These are phyloP conservation scores for Gentiana straminea DNA, from an alignment of 257 asterid species.

Conservation along the genomic window DNA sequence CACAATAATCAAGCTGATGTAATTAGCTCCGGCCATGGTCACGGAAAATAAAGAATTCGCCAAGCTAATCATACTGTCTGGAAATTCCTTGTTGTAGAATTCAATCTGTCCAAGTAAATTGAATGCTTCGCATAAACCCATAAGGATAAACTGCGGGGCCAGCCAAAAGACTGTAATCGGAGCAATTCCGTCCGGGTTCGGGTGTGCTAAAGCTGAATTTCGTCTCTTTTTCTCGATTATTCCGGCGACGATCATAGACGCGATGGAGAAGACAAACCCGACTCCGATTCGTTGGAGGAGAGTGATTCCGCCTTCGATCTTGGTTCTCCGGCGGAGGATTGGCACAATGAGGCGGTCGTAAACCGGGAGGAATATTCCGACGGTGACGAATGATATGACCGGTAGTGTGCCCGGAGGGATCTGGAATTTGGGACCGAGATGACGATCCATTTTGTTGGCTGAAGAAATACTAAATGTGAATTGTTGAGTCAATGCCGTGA, in stretches of 20 bases:
- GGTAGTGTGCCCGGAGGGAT: slow-evolving; percentile 54
- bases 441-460: slow-evolving; percentile 76
- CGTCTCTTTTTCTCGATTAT: slow-evolving; percentile 46
- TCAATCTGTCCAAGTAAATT: slow-evolving; percentile 76
- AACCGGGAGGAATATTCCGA: slow-evolving; percentile 61
- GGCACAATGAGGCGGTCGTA: slow-evolving; percentile 69
- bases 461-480: slow-evolving; percentile 63
- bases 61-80: slow-evolving; percentile 67
- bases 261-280: slow-evolving; percentile 54
- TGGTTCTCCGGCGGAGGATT: slow-evolving; percentile 24
- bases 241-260: slow-evolving; percentile 69
- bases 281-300: slow-evolving; percentile 73
- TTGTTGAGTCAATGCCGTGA: slow-evolving; percentile 63
- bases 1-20: slow-evolving; percentile 46
- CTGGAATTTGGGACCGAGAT: slow-evolving; percentile 45
- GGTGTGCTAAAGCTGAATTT: slow-evolving; percentile 24
- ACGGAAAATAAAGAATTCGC: slow-evolving; percentile 74
- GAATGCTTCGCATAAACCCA: slow-evolving; percentile 91
- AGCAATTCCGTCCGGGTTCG: slow-evolving; percentile 26
- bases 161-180: slow-evolving; percentile 68
- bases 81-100: slow-evolving; percentile 77
- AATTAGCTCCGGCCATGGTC: slow-evolving; percentile 55
- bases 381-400: slow-evolving; percentile 55
- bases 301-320: slow-evolving; percentile 66
- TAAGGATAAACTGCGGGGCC: slow-evolving; percentile 73